phyloP scores from a whole-genome alignment of 1,284 basidiomycete species.

The Apiotrichum montevideense region DNA sequence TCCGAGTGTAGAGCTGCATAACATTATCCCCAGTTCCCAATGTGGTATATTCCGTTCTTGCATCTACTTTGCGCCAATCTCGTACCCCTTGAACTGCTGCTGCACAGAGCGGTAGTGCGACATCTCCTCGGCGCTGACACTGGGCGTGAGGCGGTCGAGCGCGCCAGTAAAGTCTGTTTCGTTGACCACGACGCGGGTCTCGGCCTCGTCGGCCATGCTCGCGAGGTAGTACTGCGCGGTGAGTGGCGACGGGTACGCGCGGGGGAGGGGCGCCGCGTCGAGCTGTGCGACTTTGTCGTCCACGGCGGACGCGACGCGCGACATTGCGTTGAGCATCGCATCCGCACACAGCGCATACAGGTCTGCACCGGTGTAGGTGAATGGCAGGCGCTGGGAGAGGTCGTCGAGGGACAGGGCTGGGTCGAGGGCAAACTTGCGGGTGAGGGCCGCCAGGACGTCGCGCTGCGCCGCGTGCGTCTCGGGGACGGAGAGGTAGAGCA shows the following conservation, averaged over 20 bases:
- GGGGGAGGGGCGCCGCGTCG: conserved; percentile 16
- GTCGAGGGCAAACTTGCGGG: conserved; percentile 83
- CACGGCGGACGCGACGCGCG: conserved; percentile 72
- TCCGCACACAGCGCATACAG: conserved; percentile 97
- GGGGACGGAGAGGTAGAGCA: conserved; percentile 94
- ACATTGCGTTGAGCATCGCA: conserved; percentile 92
- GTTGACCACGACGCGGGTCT: conserved; percentile 68
- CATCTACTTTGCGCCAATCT: conserved; percentile 18
- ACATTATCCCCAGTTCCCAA: too few species aligned
- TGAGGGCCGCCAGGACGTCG: conserved; percentile 82
- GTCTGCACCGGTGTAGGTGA: conserved; percentile 95
- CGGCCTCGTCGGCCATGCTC: conserved; percentile 67
- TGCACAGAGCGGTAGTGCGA: conserved; percentile 75
- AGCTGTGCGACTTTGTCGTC: conserved; percentile 63
- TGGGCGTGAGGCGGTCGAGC: conserved; percentile 70
- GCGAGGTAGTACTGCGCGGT: conserved; percentile 90
- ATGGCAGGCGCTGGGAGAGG: conserved; percentile 73
- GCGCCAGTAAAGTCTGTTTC: conserved; percentile 71
- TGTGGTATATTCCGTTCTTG: neutral
- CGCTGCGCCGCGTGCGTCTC: conserved; percentile 79
- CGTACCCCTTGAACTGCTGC: conserved; percentile 54
- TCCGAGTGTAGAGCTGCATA: neutral
- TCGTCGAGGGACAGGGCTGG: conserved; percentile 59
- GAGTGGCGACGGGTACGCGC: conserved; percentile 64
- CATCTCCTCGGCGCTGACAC: conserved; percentile 85